phyloP scores from a whole-genome alignment of 2,329 filamentous ascomycete genomes.

The Fusarium transvaalense region DNA sequence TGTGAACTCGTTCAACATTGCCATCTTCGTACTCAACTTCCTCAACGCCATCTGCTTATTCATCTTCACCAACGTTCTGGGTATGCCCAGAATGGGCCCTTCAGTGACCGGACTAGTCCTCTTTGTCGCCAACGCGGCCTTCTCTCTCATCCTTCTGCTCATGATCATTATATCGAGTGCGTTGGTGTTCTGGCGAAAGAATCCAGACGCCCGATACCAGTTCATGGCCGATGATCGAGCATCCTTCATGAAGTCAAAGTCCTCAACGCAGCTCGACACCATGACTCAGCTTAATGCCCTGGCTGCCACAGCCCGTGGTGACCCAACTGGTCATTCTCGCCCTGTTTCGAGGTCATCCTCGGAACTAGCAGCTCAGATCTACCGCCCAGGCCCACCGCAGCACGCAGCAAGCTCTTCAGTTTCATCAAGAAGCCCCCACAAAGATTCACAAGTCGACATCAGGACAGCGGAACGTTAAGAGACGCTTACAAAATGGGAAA shows the following conservation, averaged over 20 bases:
- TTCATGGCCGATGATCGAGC: conserved; percentile 96
- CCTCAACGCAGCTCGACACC: conserved; percentile 72
- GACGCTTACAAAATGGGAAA: not conserved
- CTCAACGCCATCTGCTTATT: conserved; percentile 89
- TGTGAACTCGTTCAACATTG: conserved; percentile 95
- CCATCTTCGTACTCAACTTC: conserved; percentile 90
- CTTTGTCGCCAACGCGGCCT: conserved; percentile 87
- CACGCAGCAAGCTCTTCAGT: conserved; percentile 5
- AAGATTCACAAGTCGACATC: conserved; percentile 24
- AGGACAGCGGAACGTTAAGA: conserved; percentile 7
- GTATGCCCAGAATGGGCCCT: conserved; percentile 83
- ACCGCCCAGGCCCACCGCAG: not conserved
- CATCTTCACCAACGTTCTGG: conserved; percentile 88
- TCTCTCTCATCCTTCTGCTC: conserved; percentile 83
- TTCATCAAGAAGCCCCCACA: conserved; percentile 19
- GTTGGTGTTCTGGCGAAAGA: conserved; percentile 86
- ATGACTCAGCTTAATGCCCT: conserved; percentile 91
- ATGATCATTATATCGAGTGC: conserved; percentile 73
- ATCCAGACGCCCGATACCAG: conserved; percentile 95
- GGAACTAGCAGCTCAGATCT: conserved; percentile 6
- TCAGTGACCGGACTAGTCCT: conserved; percentile 90
- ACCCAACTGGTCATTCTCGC: conserved; percentile 53
- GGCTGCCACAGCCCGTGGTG: conserved; percentile 89
- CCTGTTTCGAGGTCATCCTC: conserved; percentile 27
- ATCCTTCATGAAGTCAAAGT: conserved; percentile 95